Evolutionary conservation across 1,284 basidiomycete genomes (phyloP).

Genomic region (Tremellales sp.): DNA sequence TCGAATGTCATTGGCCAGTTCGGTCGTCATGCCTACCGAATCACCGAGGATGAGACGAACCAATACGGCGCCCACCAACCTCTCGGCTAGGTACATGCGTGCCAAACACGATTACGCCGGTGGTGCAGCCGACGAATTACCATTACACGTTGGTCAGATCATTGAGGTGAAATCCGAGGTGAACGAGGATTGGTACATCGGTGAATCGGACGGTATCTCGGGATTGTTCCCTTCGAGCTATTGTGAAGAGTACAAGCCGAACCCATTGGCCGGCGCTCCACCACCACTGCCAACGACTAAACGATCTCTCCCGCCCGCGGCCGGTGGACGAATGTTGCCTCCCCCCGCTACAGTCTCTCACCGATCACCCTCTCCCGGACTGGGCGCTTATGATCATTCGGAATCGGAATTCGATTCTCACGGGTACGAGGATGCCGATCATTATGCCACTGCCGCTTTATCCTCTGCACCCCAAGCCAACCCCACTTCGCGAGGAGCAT

Average conservation of each 20-base stretch:
- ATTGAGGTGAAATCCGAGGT: constrained; percentile 70
- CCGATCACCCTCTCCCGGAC: constrained; percentile 2
- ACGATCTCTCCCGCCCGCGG: not conserved
- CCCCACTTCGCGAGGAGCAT: constrained; percentile 3
- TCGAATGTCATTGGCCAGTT: constrained; percentile 1
- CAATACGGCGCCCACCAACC: constrained; percentile 25
- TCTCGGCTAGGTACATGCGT: constrained; percentile 50
- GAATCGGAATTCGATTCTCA: constrained; percentile 16
- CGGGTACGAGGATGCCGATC: constrained; percentile 30
- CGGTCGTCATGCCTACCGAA: constrained; percentile 7
- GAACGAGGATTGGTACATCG: constrained; percentile 80
- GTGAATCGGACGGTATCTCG: constrained; percentile 60
- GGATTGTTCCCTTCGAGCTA: constrained; percentile 74
- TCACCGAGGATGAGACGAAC: constrained; percentile 30
- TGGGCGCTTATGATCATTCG: constrained; percentile 20
- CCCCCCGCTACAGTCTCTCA: constrained; percentile 10
- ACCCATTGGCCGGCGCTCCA: constrained; percentile 30
- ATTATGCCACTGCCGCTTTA: constrained; percentile 23
- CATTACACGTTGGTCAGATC: constrained; percentile 65
- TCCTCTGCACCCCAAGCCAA: constrained; percentile 18
- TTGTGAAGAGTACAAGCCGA: constrained; percentile 54
- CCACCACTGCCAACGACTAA: constrained; percentile 11
- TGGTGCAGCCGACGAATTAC: constrained; percentile 64
- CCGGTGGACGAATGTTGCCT: constrained; percentile 6
- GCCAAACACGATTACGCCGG: constrained; percentile 70